phyloP scores from a whole-genome alignment of 2,329 filamentous ascomycete genomes.

The Pezizomycotina sp. region DNA sequence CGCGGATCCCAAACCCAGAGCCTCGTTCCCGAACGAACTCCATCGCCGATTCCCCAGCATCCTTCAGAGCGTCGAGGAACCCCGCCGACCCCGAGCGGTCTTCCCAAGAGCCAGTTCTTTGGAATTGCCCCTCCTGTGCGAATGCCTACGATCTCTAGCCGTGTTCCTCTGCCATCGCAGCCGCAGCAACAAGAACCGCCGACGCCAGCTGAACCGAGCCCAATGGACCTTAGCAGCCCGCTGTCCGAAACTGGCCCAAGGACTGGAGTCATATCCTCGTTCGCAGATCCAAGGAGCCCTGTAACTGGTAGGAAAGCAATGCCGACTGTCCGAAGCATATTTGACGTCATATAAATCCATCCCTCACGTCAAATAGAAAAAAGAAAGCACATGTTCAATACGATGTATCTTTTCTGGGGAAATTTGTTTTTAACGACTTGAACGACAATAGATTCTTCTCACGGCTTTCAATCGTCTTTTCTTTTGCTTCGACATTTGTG shows the following conservation, averaged over 20 bases:
- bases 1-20: slow-evolving; percentile 14
- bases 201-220: slow-evolving; percentile 18
- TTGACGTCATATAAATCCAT: slow-evolving; percentile 23
- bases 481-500: slow-evolving; percentile 17
- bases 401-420: slow-evolving; percentile 1
- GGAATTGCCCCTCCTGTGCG: slow-evolving; percentile 15
- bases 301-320: slow-evolving; percentile 20
- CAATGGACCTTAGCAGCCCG: slow-evolving; percentile 19
- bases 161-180: slow-evolving; percentile 11
- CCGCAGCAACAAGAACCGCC: slow-evolving; percentile 15
- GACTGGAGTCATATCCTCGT: slow-evolving; percentile 17
- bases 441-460: slow-evolving; percentile 9
- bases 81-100: slow-evolving; percentile 18
- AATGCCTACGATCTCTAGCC: slow-evolving; percentile 13
- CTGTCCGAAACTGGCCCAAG: slow-evolving; percentile 11
- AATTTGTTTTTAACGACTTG: slow-evolving; percentile 4
- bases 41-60: slow-evolving; percentile 18
- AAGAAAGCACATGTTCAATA: slow-evolving; percentile 7
- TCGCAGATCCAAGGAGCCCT: slow-evolving; percentile 24
- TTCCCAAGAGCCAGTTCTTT: slow-evolving; percentile 13
- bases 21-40: no score
- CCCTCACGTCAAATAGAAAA: slow-evolving; percentile 5
- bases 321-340: slow-evolving; percentile 25
- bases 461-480: slow-evolving; percentile 7
- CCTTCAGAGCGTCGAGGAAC: slow-evolving; percentile 17